Evolutionary conservation across 495 filamentous ascomycete species (phyloP).

Genomic region (Trichoderma erinaceum): DNA sequence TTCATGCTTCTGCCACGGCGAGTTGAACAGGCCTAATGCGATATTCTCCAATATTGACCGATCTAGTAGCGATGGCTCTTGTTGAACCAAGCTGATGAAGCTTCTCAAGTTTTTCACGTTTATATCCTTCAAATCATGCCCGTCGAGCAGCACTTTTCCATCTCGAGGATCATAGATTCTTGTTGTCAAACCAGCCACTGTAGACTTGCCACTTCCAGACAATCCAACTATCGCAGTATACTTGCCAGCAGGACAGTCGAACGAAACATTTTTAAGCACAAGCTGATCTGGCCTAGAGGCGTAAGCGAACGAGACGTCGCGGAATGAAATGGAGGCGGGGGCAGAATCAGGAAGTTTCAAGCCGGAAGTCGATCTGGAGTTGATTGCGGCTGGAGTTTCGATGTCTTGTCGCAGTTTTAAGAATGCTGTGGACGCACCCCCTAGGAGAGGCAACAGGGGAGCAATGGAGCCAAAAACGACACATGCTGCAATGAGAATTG

Average conservation of each 20-base stretch:
- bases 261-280: conserved; percentile 43
- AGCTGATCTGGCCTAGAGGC: conserved; percentile 52
- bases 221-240: conserved; percentile 62
- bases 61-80: conserved; percentile 59
- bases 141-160: conserved; percentile 45
- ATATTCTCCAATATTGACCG: conserved; percentile 67
- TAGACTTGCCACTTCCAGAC: conserved; percentile 69
- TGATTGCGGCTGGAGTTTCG: conserved; percentile 38
- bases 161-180: conserved; percentile 47
- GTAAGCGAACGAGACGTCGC: conserved; percentile 54
- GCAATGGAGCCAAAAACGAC: conserved; percentile 58
- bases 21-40: conserved; percentile 56
- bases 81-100: conserved; percentile 57
- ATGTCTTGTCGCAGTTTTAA: conserved; percentile 45
- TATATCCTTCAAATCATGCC: conserved; percentile 45
- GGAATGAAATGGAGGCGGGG: conserved; percentile 44
- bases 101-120: conserved; percentile 53
- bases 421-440: conserved; percentile 49
- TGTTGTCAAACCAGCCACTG: conserved; percentile 50
- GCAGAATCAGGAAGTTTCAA: conserved; percentile 30
- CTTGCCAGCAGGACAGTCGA: conserved; percentile 49
- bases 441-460: conserved; percentile 56
- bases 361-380: conserved; percentile 36
- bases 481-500: conserved; percentile 37
- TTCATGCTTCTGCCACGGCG: conserved; percentile 40